Evolutionary conservation across 208 protist species (phyloP), one percentile per base, ranked within the genome.

Genomic region (Crithidia thermophila): DNA sequence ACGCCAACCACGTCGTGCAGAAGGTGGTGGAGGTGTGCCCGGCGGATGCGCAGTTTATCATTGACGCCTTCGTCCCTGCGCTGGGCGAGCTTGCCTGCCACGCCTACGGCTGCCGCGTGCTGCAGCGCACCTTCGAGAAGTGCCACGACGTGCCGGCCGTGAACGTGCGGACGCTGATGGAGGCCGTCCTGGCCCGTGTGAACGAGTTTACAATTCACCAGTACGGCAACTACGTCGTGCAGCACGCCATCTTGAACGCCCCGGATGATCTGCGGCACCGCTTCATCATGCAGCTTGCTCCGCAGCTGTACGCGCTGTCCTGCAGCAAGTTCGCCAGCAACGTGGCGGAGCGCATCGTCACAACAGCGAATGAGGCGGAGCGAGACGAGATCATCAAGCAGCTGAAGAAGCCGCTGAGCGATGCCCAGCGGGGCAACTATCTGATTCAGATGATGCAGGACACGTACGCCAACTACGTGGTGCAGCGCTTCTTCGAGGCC

Each of bases 1-100:
- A 99, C 70, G 98, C 98, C 8, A 99, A 99, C 81, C 98, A 99
- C 81, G 98, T 99, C 4, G 94, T 99, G 31, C 98, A 99, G 83
- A 99, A 99, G 67, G 97, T 98, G 58, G 98, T 99, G 59, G 98
- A 99, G 82, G 80, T 88, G 20, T 84, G 98, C 25, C 81, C 94
- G 8, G 65, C 62, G 3, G 61, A 77, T 27, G 65, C 76, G 4
- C 88, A 98, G 79, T 99, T 98, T 59, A 86, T 99, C 27, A 82
- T 98, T 4, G 93, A 98, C 34, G 81, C 88, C 16, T 98, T 99
- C 74, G 37, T 94, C 16, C 91, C 95, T 4, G 66, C 90, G 21
- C 74, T 98, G 13, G 65, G 76, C 27, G 57, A 91, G 28, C 81
- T 99, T 11, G 96, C 98, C 14, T 93, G 79, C 51, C 98, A 99